Evolutionary conservation across 257 asterid species (phyloP).

Genomic region (Solanum tarapatanum): DNA sequence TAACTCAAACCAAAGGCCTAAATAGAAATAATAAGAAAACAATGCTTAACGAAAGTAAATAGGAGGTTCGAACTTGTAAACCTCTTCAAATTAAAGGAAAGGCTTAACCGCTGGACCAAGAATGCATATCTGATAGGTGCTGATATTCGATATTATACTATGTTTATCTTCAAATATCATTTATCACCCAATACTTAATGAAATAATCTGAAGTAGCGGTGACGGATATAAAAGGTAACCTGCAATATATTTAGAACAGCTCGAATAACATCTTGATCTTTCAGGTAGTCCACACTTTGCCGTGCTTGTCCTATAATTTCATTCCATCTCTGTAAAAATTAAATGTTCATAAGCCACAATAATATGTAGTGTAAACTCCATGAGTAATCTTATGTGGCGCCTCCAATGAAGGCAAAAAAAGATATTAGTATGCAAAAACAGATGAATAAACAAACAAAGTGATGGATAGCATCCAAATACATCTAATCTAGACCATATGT

Average conservation of each 20-base stretch:
- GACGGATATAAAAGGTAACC: conserved; percentile 25
- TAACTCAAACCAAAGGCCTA: background rate
- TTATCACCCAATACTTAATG: background rate
- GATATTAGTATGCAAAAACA: background rate
- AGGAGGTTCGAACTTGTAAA: background rate
- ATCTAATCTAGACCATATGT: background rate
- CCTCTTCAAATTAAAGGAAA: background rate
- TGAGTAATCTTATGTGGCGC: background rate
- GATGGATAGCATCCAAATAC: background rate
- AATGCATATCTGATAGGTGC: background rate
- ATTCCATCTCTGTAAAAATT: conserved; percentile 73
- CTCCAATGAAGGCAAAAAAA: background rate
- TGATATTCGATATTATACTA: background rate
- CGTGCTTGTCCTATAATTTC: conserved; percentile 95
- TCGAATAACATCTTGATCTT: conserved; percentile 77
- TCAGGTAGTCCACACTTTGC: conserved; percentile 76
- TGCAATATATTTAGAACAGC: conserved; percentile 94
- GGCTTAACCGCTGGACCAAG: background rate
- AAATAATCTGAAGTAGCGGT: background rate
- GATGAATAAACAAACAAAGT: background rate
- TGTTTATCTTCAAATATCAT: background rate
- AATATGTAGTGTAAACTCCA: background rate
- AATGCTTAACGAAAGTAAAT: background rate
- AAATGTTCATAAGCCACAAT: conserved; percentile 13
- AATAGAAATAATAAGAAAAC: background rate